A percentile compares a stretch with the other conserved stretches of the same genome.
phyloP scores from a whole-genome alignment of 2,329 filamentous ascomycete genomes.

The Purpureocillium takamizusanense region DNA sequence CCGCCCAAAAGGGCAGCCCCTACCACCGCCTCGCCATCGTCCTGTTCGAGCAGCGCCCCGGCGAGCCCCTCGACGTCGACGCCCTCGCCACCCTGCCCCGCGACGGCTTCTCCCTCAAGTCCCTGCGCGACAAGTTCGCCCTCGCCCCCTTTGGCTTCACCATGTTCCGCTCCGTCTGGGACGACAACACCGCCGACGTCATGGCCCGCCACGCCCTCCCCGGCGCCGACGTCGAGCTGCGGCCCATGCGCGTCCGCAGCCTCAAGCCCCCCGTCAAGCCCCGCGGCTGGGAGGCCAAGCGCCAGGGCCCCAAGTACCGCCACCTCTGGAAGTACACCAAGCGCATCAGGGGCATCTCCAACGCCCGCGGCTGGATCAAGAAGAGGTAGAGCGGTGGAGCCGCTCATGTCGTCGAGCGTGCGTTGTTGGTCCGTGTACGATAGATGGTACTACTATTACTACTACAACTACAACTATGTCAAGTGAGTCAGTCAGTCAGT shows the following conservation, averaged over 20 bases:
- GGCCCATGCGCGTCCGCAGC: constrained; percentile 65
- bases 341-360: constrained; percentile 40
- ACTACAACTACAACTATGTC: too few relatives aligned
- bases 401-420: too few relatives aligned
- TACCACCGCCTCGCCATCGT: constrained; percentile 86
- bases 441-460: too few relatives aligned
- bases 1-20: constrained; percentile 78
- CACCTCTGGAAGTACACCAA: constrained; percentile 57
- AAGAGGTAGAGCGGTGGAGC: constrained; percentile 24
- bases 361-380: constrained; percentile 32
- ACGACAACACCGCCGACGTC: constrained; percentile 76
- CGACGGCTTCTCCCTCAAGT: constrained; percentile 66
- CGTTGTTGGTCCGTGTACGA: not conserved
- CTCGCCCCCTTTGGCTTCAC: constrained; percentile 71
- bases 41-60: constrained; percentile 69
- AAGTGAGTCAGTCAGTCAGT: too few relatives aligned
- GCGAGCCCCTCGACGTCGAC: constrained; percentile 45
- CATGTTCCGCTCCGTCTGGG: constrained; percentile 85
- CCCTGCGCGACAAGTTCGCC: constrained; percentile 60
- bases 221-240: constrained; percentile 77
- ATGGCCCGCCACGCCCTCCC: constrained; percentile 72
- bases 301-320: constrained; percentile 55
- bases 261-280: constrained; percentile 53
- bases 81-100: constrained; percentile 44
- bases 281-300: constrained; percentile 58